A percentile compares a stretch with the other conserved stretches of the same genome.
Evolutionary conservation across 2,329 filamentous ascomycete genomes (phyloP).

Genomic region (Colletotrichum sp.): DNA sequence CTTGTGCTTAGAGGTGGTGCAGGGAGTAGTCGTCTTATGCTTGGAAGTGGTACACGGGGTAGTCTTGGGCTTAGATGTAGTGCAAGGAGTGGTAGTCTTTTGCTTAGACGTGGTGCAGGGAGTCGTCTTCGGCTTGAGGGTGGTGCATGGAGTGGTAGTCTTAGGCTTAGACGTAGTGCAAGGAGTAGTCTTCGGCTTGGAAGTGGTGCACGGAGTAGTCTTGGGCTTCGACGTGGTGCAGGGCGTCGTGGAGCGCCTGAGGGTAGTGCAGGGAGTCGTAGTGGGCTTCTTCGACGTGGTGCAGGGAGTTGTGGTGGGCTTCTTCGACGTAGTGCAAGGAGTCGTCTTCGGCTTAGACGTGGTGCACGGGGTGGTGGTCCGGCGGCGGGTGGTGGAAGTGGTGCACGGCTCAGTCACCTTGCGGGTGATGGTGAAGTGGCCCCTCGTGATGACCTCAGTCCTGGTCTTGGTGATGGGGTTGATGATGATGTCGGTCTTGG

Average conservation of each 20-base stretch:
- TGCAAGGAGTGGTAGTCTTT: background rate
- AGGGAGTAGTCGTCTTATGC: background rate
- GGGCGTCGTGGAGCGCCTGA: background rate
- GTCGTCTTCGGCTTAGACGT: background rate
- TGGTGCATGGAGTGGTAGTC: background rate
- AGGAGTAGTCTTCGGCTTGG: background rate
- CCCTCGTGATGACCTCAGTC: background rate
- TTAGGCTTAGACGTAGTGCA: background rate
- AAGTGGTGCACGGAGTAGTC: background rate
- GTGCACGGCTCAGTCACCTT: background rate
- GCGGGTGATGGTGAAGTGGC: background rate
- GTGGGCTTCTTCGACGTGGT: background rate
- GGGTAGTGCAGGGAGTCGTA: background rate
- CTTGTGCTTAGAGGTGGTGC: background rate
- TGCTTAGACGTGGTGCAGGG: background rate
- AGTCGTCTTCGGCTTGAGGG: background rate
- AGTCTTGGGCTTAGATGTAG: background rate
- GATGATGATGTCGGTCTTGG: background rate
- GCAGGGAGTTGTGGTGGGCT: background rate
- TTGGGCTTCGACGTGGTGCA: background rate
- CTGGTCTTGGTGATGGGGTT: background rate
- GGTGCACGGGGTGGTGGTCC: background rate
- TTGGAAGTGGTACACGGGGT: background rate
- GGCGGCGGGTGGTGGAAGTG: too few species aligned
- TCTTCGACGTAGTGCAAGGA: background rate